Evolutionary conservation across 768 basidiomycete species (phyloP).

Genomic region (Phlegmacium glaucopus): DNA sequence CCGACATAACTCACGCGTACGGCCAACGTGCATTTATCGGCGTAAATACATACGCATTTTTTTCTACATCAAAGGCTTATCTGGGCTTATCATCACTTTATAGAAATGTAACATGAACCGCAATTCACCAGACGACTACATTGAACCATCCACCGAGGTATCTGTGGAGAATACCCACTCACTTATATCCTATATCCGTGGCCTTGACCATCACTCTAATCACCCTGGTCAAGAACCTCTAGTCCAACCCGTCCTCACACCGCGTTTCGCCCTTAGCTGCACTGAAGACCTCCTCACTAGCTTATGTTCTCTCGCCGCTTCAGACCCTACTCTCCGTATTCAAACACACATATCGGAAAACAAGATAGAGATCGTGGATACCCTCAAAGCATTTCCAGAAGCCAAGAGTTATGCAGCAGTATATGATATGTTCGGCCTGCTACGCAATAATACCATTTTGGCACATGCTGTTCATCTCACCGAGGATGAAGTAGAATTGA

Average conservation of each 20-base stretch:
- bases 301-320: slow-evolving; percentile 59
- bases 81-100: slow-evolving; percentile 3
- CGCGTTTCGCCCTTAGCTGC: slow-evolving; percentile 95
- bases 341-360: slow-evolving; percentile 97
- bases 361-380: slow-evolving; percentile 61
- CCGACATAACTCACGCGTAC: slow-evolving; percentile 59
- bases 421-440: slow-evolving; percentile 76
- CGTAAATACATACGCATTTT: slow-evolving; percentile 40
- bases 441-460: slow-evolving; percentile 78
- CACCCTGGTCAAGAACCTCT: slow-evolving; percentile 43
- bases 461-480: slow-evolving; percentile 85
- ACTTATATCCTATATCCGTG: slow-evolving; percentile 68
- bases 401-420: slow-evolving; percentile 70
- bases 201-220: slow-evolving; percentile 33
- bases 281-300: slow-evolving; percentile 60
- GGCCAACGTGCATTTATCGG: slow-evolving; percentile 87
- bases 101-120: slow-evolving; percentile 93
- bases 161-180: slow-evolving; percentile 62
- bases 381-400: slow-evolving; percentile 62
- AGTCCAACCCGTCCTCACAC: slow-evolving; percentile 89
- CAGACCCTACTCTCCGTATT: slow-evolving; percentile 63
- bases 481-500: slow-evolving; percentile 67
- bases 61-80: not conserved
- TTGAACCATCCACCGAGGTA: slow-evolving; percentile 54
- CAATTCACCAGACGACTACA: slow-evolving; percentile 63